Evolutionary conservation across 2,329 filamentous ascomycete species (phyloP), one percentile per base, ranked within the genome.

Genomic region (Periconia sp.): DNA sequence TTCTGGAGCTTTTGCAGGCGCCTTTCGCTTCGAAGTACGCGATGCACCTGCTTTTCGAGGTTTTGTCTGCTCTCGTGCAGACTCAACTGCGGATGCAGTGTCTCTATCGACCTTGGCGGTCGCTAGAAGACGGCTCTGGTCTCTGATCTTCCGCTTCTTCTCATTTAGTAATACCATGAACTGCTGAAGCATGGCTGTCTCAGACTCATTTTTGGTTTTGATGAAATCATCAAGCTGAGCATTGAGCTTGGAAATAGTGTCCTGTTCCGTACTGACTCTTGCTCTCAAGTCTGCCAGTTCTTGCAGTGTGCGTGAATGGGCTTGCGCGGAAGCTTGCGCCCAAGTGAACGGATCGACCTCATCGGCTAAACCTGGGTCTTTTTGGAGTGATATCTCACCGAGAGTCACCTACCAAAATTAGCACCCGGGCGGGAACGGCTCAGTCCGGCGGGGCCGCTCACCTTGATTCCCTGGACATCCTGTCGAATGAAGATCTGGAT

Each of bases 71-170:
- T 54, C 48, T 42, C 65, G 53, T 4, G 57, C 37, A 23, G 57
- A 48, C 30, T 65, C 54, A 11, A 69, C 57, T 13, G 63, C 56
- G 10, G 55, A 41, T 31, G 67, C 67, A 68, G 37, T 5, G 28
- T 16, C 11, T 31, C 21, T 15, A 13, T 69, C 65, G 9, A 70
- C 62, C 38, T 84, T 82, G 61, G 81, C 79, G 21, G 73, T 70
- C 12, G 75, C 73, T 17, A 90, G 69, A 15, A 87, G 69, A 26
- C 80, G 78, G 57, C 87, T 84, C 68, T 90, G 87, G 56, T 90
- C 81, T 30, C 88, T 74, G 36, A 92, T 91, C 69, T 88, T 91
- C 38, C 85, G 74, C 68, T 92, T 92, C 73, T 92, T 92, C 65
- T 87, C 82, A 56, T 92, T 92, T 1, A 92, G 72, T 2, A 92